Evolutionary conservation across 805 yeast genomes (phyloP).

Genomic region (Wickerhamomyces mucosus): DNA sequence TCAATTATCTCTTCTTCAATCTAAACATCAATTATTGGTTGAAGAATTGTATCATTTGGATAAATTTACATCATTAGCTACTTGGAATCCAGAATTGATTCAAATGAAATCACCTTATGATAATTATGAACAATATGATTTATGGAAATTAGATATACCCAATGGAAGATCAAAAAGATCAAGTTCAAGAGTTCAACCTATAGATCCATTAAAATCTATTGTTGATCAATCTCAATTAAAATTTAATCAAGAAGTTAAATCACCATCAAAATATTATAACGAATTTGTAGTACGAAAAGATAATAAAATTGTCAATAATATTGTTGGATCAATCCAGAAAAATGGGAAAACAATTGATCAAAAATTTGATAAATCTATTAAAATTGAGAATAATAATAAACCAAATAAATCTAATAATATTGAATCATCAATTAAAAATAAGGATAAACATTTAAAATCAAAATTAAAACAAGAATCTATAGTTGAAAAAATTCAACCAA

Average conservation of each 20-base stretch:
- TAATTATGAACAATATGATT: conserved; percentile 20
- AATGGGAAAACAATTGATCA: background rate
- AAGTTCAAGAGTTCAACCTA: conserved; percentile 10
- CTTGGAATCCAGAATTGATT: conserved; percentile 46
- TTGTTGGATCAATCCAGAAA: conserved; percentile 1
- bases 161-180: conserved; percentile 2
- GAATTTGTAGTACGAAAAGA: no score
- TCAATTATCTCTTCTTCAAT: conserved; percentile 32
- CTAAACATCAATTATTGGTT: conserved; percentile 37
- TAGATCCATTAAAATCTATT: conserved; percentile 10
- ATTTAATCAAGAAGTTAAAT: conserved; percentile 9
- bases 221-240: conserved; percentile 9
- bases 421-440: background rate
- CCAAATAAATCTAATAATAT: background rate
- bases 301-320: no score
- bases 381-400: background rate
- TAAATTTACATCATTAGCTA: conserved; percentile 50
- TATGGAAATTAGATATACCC: conserved; percentile 18
- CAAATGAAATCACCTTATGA: conserved; percentile 25
- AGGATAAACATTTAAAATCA: background rate
- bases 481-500: no score
- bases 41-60: conserved; percentile 57
- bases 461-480: no score
- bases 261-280: conserved; percentile 15
- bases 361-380: background rate